These are phyloP conservation scores for Salix exigua DNA, from an alignment of 345 rosid species.

Conservation along the genomic window DNA sequence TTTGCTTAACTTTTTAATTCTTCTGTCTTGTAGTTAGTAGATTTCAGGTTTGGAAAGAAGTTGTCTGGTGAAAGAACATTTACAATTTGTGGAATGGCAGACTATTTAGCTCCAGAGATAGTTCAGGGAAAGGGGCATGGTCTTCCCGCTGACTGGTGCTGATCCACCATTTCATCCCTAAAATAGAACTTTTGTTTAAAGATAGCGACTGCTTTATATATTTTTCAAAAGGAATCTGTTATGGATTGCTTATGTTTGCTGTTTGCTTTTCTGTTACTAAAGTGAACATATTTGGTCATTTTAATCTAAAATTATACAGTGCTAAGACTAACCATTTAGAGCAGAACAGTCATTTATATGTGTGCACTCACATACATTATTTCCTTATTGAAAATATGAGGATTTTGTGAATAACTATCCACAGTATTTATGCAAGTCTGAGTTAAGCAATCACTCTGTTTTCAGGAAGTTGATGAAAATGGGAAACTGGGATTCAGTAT, in stretches of 20 bases:
- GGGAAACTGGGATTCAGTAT: neutral
- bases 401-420: too few relatives aligned
- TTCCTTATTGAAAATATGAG: too few relatives aligned
- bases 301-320: too few relatives aligned
- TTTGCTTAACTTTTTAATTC: conserved; percentile 7
- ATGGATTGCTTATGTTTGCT: neutral
- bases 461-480: neutral
- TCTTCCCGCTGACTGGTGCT: conserved; percentile 84
- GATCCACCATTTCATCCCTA: neutral
- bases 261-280: neutral
- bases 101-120: conserved; percentile 83
- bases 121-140: conserved; percentile 90
- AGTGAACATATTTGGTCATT: too few relatives aligned
- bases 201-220: neutral
- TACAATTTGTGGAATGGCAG: conserved; percentile 83
- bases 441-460: neutral
- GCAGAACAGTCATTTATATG: too few relatives aligned
- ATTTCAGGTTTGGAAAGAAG: conserved; percentile 84
- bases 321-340: too few relatives aligned
- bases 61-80: conserved; percentile 63
- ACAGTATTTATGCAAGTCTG: too few relatives aligned
- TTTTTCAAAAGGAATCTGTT: neutral
- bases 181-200: neutral
- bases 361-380: too few relatives aligned
- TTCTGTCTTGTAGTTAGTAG: conserved; percentile 52